phyloP scores from a whole-genome alignment of 2,329 filamentous ascomycete species.

The Fusarium ramigenum region DNA sequence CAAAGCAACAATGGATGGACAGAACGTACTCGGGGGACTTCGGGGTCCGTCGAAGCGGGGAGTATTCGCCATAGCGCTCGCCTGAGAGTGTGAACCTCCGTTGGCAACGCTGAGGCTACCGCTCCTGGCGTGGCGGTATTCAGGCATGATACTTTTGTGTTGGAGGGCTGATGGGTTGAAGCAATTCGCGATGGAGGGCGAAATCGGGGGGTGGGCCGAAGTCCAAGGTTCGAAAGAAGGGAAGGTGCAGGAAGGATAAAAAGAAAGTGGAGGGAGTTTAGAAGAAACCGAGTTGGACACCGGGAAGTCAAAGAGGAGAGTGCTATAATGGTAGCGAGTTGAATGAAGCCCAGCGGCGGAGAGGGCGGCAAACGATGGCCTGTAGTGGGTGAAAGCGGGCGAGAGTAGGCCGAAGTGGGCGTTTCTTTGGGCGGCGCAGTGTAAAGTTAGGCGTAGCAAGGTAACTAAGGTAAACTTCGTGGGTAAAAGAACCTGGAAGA shows the following conservation, averaged over 20 bases:
- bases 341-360: constrained; percentile 42
- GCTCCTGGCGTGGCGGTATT: constrained; percentile 66
- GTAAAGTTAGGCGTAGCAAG: not conserved
- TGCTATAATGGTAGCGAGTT: constrained; percentile 1
- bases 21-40: constrained; percentile 66
- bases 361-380: constrained; percentile 41
- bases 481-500: not conserved
- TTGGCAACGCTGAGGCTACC: constrained; percentile 64
- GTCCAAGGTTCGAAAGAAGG: constrained; percentile 1
- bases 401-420: constrained; percentile 40
- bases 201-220: constrained; percentile 29
- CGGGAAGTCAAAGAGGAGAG: constrained; percentile 23
- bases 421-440: constrained; percentile 18
- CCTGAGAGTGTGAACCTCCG: constrained; percentile 42
- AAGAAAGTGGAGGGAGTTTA: constrained; percentile 17
- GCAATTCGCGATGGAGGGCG: constrained; percentile 30
- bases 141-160: constrained; percentile 51
- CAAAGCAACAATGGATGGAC: not conserved
- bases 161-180: constrained; percentile 37
- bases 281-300: constrained; percentile 11
- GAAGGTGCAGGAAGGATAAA: constrained; percentile 24
- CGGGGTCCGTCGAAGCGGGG: constrained; percentile 67
- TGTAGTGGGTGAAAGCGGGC: constrained; percentile 39
- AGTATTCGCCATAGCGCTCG: constrained; percentile 43
- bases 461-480: not conserved